A percentile compares a stretch with the other conserved stretches of the same genome.
These are phyloP conservation scores for Houttuynia cordata DNA, from an alignment of 164 flowering plant genomes.

Conservation along the genomic window DNA sequence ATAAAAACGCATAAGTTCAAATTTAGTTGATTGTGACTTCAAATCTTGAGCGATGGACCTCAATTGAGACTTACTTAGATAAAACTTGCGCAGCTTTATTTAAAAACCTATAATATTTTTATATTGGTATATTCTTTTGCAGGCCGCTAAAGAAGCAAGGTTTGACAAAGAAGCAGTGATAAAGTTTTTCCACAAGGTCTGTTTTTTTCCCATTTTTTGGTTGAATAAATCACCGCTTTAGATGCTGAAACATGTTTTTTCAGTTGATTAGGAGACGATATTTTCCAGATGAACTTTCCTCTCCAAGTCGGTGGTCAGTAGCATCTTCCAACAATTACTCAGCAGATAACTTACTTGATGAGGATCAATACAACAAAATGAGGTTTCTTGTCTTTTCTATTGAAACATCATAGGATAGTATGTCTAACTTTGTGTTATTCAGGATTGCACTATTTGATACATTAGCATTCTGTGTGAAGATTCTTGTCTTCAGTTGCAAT, in stretches of 20 bases:
- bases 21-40: no score
- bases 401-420: neutral
- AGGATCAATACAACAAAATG: slow-evolving; percentile 36
- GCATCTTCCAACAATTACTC: slow-evolving; percentile 30
- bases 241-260: slow-evolving; percentile 1
- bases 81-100: no score
- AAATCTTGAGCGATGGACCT: no score
- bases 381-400: neutral
- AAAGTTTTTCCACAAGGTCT: slow-evolving; percentile 79
- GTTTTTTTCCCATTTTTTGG: slow-evolving; percentile 13
- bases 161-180: slow-evolving; percentile 86
- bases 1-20: no score
- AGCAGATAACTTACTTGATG: slow-evolving; percentile 44
- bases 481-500: no score
- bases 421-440: neutral
- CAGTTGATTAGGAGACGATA: slow-evolving; percentile 95
- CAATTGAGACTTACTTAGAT: neutral
- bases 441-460: no score
- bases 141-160: slow-evolving; percentile 98
- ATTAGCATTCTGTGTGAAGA: no score
- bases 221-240: neutral
- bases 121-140: no score
- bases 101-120: no score
- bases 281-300: slow-evolving; percentile 66
- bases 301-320: slow-evolving; percentile 55